phyloP scores from a whole-genome alignment of 768 basidiomycete species.

The Crepidotus variabilis region DNA sequence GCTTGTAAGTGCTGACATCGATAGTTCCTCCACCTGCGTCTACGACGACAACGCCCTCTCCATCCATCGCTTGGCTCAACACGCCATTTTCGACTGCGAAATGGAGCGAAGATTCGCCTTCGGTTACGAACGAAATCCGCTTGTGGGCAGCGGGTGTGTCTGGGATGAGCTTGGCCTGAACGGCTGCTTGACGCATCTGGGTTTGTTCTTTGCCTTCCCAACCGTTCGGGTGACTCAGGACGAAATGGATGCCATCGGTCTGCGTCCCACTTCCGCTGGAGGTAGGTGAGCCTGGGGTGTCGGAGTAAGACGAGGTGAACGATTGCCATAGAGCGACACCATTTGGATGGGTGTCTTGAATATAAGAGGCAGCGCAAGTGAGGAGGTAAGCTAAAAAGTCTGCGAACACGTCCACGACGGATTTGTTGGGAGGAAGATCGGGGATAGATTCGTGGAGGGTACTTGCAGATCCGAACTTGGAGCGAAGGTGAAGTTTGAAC shows the following conservation, averaged over 20 bases:
- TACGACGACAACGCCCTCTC: conserved; percentile 48
- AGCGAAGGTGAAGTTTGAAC: conserved; percentile 7
- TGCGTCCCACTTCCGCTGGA: conserved; percentile 15
- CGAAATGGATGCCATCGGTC: conserved; percentile 34
- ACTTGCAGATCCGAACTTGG: conserved; percentile 16
- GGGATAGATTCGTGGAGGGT: conserved; percentile 32
- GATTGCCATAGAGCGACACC: conserved; percentile 34
- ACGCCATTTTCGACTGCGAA: conserved; percentile 49
- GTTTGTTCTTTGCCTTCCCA: conserved; percentile 62
- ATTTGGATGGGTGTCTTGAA: conserved; percentile 41
- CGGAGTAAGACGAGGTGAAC: conserved; percentile 1
- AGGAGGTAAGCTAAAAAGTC: conserved; percentile 49
- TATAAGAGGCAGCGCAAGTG: conserved; percentile 36
- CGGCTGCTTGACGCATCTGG: conserved; percentile 51
- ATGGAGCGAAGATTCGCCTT: conserved; percentile 61
- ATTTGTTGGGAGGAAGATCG: conserved; percentile 37
- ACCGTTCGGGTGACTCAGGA: conserved; percentile 62
- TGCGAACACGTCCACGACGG: conserved; percentile 39
- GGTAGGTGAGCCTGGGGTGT: neutral
- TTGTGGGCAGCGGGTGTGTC: conserved; percentile 32
- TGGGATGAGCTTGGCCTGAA: conserved; percentile 46
- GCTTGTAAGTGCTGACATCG: conserved; percentile 55
- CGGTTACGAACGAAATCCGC: conserved; percentile 54
- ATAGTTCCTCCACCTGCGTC: conserved; percentile 65
- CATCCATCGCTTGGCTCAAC: conserved; percentile 32